phyloP scores from a whole-genome alignment of 176 grass and related monocot species.

The Bolboschoenus planiculmis region DNA sequence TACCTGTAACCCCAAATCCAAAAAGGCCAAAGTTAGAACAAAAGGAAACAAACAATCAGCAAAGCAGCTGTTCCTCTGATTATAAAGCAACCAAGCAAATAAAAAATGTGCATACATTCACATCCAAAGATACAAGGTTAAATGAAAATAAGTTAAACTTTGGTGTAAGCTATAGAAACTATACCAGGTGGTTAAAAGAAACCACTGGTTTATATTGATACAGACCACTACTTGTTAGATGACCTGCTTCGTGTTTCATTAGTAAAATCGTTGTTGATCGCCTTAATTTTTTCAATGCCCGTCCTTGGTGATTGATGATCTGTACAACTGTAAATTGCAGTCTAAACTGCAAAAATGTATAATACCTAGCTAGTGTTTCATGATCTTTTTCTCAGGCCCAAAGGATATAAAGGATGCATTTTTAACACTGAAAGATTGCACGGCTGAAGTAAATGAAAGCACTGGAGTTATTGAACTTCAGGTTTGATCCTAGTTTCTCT shows the following conservation, averaged over 20 bases:
- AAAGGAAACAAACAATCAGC: background rate
- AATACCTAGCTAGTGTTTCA: background rate
- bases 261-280: background rate
- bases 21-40: background rate
- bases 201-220: background rate
- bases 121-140: background rate
- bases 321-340: background rate
- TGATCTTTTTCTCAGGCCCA: constrained; percentile 46
- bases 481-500: constrained; percentile 35
- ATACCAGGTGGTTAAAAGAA: background rate
- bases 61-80: no score
- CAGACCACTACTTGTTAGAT: background rate
- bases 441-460: constrained; percentile 57
- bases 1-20: background rate
- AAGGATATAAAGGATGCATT: constrained; percentile 81
- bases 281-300: background rate
- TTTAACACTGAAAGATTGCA: constrained; percentile 68
- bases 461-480: constrained; percentile 57
- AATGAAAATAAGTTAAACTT: background rate
- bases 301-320: background rate
- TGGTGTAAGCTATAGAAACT: background rate
- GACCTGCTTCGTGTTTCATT: background rate
- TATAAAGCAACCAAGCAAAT: background rate
- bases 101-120: background rate
- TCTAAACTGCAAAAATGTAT: background rate